phyloP scores from a whole-genome alignment of 345 rosid genomes.

The Citrus sp. region DNA sequence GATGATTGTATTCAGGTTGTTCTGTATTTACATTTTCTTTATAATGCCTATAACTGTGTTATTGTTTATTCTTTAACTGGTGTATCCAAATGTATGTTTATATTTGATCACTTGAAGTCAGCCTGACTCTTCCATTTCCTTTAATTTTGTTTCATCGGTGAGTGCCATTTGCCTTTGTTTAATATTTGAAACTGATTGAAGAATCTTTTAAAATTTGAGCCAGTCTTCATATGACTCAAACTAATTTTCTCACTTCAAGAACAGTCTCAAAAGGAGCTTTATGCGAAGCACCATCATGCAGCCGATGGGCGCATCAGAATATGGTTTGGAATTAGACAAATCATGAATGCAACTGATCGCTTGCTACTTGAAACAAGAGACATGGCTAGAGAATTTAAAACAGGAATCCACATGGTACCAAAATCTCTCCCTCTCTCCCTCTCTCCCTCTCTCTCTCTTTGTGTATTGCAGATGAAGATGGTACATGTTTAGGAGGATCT shows the following conservation, averaged over 20 bases:
- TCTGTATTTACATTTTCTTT: neutral
- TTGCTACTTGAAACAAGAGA: slow-evolving; percentile 55
- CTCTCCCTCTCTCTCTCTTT: neutral
- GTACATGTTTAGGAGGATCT: neutral
- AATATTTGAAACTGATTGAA: neutral
- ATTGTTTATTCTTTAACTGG: neutral
- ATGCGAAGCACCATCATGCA: slow-evolving; percentile 52
- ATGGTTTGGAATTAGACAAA: slow-evolving; percentile 69
- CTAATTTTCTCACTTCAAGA: slow-evolving; percentile 20
- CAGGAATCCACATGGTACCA: slow-evolving; percentile 76
- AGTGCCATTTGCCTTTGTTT: neutral
- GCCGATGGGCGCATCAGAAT: slow-evolving; percentile 65
- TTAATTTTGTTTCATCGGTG: neutral
- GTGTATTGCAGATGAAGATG: neutral
- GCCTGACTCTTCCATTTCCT: neutral
- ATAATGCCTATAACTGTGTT: neutral
- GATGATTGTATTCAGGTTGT: slow-evolving; percentile 60
- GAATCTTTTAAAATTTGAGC: neutral
- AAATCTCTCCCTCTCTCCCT: neutral
- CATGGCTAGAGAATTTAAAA: slow-evolving; percentile 49
- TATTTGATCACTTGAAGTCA: neutral
- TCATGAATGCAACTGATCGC: slow-evolving; percentile 62
- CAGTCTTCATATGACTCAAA: slow-evolving; percentile 1
- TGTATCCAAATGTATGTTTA: neutral
- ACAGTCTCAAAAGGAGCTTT: slow-evolving; percentile 65